Evolutionary conservation across 345 rosid genomes (phyloP).

Genomic region (Lepidium sativum): DNA sequence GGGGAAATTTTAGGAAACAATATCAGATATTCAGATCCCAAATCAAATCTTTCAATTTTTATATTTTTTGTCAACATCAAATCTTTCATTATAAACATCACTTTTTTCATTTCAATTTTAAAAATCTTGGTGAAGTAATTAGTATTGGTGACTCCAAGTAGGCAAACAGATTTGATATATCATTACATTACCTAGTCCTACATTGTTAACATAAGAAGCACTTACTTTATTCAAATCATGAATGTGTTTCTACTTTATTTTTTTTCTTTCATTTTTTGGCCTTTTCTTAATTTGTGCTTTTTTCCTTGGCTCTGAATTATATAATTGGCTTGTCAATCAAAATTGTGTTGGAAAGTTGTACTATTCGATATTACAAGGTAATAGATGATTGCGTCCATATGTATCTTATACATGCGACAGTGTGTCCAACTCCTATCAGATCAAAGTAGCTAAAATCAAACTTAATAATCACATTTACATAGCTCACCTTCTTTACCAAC

Average conservation of each 20-base stretch:
- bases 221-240: conserved; percentile 13
- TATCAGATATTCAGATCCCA: conserved; percentile 29
- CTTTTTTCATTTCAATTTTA: conserved; percentile 1
- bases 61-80: conserved; percentile 22
- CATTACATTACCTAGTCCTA: conserved; percentile 23
- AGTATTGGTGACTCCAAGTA: conserved; percentile 28
- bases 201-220: conserved; percentile 26
- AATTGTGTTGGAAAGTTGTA: conserved; percentile 16
- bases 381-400: neutral
- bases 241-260: conserved; percentile 13
- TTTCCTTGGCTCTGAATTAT: conserved; percentile 22
- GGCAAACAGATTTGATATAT: conserved; percentile 21
- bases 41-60: conserved; percentile 29
- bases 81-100: conserved; percentile 14
- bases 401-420: neutral
- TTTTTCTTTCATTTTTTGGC: neutral
- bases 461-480: neutral
- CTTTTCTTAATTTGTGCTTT: conserved; percentile 15
- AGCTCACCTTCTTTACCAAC: neutral
- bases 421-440: neutral
- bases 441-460: neutral
- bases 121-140: conserved; percentile 7
- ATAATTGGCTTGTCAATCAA: conserved; percentile 23
- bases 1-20: conserved; percentile 30
- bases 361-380: conserved; percentile 1